Evolutionary conservation across 306 rosid species (phyloP), one percentile per base, ranked within the genome.

Genomic region (Leucaena leucocephala): DNA sequence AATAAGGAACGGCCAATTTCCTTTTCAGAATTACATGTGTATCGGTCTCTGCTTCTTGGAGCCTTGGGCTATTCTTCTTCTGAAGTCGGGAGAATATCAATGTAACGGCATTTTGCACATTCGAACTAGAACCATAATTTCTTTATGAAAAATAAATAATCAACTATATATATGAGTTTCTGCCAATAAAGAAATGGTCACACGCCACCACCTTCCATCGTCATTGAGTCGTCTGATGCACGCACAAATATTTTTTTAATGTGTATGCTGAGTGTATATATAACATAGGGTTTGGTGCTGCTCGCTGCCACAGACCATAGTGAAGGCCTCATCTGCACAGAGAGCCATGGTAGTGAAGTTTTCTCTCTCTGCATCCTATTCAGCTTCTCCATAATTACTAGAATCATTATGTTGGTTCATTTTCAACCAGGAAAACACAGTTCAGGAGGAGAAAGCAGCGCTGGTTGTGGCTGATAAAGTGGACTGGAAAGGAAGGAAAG

Each of bases 401-500:
- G 8, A 40, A 40, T 21, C 4, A 12, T 62, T 5, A 54, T n/a
- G 10, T 68, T 46, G 3, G 61, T 71, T 6, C 35, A 16, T 81
- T 6, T 48, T 4, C 59, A 55, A 77, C 91, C 75, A 91, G 94
- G 88, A 89, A 76, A 92, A 85, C 50, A 7, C 68, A 15, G 92
- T 67, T 42, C 58, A 58, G 33, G 78, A 88, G 80, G 80, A 84
- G 67, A 90, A 85, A 85, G 44, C 38, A 67, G 89, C 84, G 46
- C 13, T 82, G 49, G 42, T 85, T 80, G 97, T 82, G 49, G 50
- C 83, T 74, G 97, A 88, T 66, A 92, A 95, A 84, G 91, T 91
- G 79, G 98, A 95, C 71, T 95, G 98, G 98, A 92, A 90, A 84
- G 97, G 97, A 90, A 95, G 93, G 76, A 39, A 71, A 19, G 98